phyloP scores from a whole-genome alignment of 1,284 basidiomycete species.

The Cryptococcus floricola region DNA sequence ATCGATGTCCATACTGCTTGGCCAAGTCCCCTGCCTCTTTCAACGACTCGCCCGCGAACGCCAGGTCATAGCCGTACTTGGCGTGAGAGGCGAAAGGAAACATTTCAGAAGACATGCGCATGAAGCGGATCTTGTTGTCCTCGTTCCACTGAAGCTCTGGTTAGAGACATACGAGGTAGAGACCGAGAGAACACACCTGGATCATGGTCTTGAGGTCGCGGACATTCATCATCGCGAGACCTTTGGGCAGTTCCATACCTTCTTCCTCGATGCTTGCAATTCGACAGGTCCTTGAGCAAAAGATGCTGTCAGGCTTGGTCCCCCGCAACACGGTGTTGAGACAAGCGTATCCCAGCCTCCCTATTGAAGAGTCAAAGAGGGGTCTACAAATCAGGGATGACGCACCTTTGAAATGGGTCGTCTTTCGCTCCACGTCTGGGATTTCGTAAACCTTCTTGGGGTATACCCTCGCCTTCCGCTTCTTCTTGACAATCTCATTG shows the following conservation, averaged over 20 bases:
- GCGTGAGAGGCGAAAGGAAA: slow-evolving; percentile 88
- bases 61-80: slow-evolving; percentile 72
- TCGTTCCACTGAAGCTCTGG: slow-evolving; percentile 65
- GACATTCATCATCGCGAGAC: slow-evolving; percentile 70
- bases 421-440: slow-evolving; percentile 52
- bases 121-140: slow-evolving; percentile 69
- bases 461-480: slow-evolving; percentile 48
- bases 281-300: slow-evolving; percentile 60
- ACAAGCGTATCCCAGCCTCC: slow-evolving; percentile 48
- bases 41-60: slow-evolving; percentile 37
- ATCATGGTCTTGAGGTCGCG: slow-evolving; percentile 68
- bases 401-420: slow-evolving; percentile 63
- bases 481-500: slow-evolving; percentile 45
- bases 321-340: slow-evolving; percentile 22
- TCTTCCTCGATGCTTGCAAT: slow-evolving; percentile 76
- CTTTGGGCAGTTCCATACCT: slow-evolving; percentile 73
- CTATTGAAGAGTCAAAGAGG: slow-evolving; percentile 17
- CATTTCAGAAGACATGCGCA: slow-evolving; percentile 82
- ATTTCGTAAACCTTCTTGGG: slow-evolving; percentile 60
- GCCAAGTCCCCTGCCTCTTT: slow-evolving; percentile 65
- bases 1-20: slow-evolving; percentile 68
- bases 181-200: slow-evolving; percentile 25
- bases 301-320: slow-evolving; percentile 21
- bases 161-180: not conserved
- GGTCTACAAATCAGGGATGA: not conserved